Conservation (phyloP, 164 flowering plant species). For the Annona cherimola region DNA sequence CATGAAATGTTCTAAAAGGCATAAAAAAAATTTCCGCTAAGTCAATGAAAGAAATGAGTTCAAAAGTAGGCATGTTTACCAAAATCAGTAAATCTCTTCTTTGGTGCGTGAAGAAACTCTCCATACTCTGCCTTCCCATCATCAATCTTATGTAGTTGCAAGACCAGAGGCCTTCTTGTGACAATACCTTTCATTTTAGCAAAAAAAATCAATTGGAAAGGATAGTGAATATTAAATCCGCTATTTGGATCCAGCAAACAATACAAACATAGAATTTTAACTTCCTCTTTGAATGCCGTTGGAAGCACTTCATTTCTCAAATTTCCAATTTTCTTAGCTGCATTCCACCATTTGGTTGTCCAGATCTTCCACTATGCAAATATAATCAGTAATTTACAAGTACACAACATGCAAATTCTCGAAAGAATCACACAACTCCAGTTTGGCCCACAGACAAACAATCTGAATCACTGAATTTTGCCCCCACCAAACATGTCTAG, state of each 20-base stretch:
- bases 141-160: conserved; percentile 86
- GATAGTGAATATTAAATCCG: not conserved
- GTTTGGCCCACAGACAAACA: not conserved
- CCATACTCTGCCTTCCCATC: conserved; percentile 55
- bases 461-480: not conserved
- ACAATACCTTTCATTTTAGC: conserved; percentile 60
- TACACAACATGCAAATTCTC: too few relatives aligned
- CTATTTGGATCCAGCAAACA: not conserved
- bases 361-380: not conserved
- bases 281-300: not conserved
- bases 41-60: not conserved
- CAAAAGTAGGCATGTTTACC: conserved; percentile 27
- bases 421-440: not conserved
- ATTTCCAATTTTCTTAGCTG: not conserved
- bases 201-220: not conserved
- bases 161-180: conserved; percentile 95
- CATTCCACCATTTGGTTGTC: not conserved
- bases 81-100: conserved; percentile 57
- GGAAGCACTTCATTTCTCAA: not conserved
- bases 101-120: conserved; percentile 75
- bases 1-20: too few relatives aligned
- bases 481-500: not conserved
- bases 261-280: not conserved
- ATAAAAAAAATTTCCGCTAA: not conserved
- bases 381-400: not conserved